Conservation (phyloP, 2,329 filamentous ascomycete genomes). For the Cercospora sesami region DNA sequence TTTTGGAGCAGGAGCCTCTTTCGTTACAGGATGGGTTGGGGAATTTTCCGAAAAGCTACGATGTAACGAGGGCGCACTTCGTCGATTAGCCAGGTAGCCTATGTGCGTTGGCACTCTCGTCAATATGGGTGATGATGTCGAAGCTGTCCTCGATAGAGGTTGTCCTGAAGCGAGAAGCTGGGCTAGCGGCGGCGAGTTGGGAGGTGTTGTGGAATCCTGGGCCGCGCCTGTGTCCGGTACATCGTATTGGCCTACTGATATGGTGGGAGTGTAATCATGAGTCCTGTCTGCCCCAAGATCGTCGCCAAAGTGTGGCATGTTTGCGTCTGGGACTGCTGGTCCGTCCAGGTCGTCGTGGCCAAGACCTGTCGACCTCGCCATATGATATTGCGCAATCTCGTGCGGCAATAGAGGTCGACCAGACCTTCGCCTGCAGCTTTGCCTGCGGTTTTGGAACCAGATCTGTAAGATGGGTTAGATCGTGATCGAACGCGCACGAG, state of each 20-base stretch:
- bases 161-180: background rate
- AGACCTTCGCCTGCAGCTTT: conserved; percentile 88
- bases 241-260: background rate
- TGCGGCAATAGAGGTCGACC: conserved; percentile 72
- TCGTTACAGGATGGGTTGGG: conserved; percentile 4
- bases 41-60: conserved; percentile 16
- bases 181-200: background rate
- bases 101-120: conserved; percentile 1
- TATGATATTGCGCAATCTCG: conserved; percentile 59
- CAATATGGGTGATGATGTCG: background rate
- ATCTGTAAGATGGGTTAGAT: conserved; percentile 59
- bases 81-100: conserved; percentile 49
- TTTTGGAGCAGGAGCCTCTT: conserved; percentile 11
- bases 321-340: background rate
- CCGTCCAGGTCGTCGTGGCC: background rate
- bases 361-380: conserved; percentile 27
- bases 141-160: conserved; percentile 3
- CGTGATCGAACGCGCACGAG: background rate
- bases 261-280: background rate
- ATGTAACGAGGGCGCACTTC: conserved; percentile 45
- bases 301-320: background rate
- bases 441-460: conserved; percentile 94
- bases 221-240: background rate
- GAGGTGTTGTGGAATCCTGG: background rate
- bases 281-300: background rate